Percentiles rank a stretch among this genome's conserved stretches.
These are phyloP conservation scores for Pyrrhoderma noxium DNA, from an alignment of 1,284 basidiomycete species.

Conservation along the genomic window DNA sequence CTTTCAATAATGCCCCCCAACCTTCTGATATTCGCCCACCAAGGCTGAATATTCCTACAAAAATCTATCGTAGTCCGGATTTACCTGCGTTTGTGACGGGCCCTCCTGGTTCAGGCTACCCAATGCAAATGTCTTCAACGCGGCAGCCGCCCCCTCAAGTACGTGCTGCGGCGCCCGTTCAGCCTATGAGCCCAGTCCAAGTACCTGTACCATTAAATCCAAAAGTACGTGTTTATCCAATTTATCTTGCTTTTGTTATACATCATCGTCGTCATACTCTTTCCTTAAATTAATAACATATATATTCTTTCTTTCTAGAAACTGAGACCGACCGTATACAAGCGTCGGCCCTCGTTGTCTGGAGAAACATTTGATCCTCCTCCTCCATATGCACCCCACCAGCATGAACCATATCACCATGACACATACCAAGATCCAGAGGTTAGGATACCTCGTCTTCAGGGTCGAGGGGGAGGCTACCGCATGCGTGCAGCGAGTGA, in stretches of 20 bases:
- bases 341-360: conserved; percentile 17
- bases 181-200: conserved; percentile 9
- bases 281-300: background rate
- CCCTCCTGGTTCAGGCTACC: conserved; percentile 18
- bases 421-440: background rate
- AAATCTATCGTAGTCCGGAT: conserved; percentile 11
- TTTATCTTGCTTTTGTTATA: too few species aligned
- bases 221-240: conserved; percentile 7
- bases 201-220: conserved; percentile 16
- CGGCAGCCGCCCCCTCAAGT: conserved; percentile 1
- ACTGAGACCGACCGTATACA: conserved; percentile 14
- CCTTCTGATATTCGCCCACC: conserved; percentile 13
- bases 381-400: conserved; percentile 3
- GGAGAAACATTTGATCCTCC: conserved; percentile 17
- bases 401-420: background rate
- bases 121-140: conserved; percentile 13
- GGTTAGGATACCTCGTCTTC: conserved; percentile 5
- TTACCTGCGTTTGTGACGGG: conserved; percentile 18
- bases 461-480: conserved; percentile 11
- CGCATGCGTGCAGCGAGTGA: conserved; percentile 16
- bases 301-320: conserved; percentile 6
- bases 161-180: conserved; percentile 9
- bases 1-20: background rate
- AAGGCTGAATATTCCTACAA: conserved; percentile 13
- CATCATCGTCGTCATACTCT: background rate